These are phyloP conservation scores for Galerina sulciceps DNA, from an alignment of 768 basidiomycete genomes.

Conservation along the genomic window DNA sequence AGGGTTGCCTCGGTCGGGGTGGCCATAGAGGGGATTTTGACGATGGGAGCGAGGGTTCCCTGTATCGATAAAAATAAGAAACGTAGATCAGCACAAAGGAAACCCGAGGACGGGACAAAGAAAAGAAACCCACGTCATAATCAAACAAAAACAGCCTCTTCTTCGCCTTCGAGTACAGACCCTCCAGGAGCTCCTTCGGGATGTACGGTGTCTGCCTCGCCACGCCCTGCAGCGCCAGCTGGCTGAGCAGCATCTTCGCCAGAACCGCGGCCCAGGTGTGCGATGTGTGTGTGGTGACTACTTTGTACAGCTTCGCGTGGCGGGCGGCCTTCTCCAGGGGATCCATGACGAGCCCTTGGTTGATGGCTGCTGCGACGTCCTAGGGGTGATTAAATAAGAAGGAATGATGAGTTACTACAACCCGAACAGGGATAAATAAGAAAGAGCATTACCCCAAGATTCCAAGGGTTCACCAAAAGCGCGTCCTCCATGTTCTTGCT, in stretches of 20 bases:
- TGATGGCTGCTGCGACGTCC: conserved; percentile 90
- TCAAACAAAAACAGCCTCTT: conserved; percentile 94
- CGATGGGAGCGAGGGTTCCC: conserved; percentile 97
- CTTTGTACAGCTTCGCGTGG: conserved; percentile 78
- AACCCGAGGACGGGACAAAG: background rate
- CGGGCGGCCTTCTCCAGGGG: conserved; percentile 72
- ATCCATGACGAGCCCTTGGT: conserved; percentile 85
- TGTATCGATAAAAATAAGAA: conserved; percentile 28
- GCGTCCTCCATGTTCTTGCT: conserved; percentile 90
- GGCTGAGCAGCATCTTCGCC: conserved; percentile 84
- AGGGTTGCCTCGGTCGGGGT: conserved; percentile 78
- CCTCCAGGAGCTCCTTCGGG: conserved; percentile 60
- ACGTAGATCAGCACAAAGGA: background rate
- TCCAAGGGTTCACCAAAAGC: conserved; percentile 94
- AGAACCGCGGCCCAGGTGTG: conserved; percentile 93
- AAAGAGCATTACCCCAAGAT: conserved; percentile 71
- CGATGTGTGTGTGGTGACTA: conserved; percentile 92
- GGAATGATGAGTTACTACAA: background rate
- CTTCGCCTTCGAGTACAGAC: conserved; percentile 66
- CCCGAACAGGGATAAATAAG: background rate
- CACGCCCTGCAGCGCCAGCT: conserved; percentile 77
- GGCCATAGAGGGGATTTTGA: conserved; percentile 90
- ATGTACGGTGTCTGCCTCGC: conserved; percentile 88
- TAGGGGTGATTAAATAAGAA: conserved; percentile 33
- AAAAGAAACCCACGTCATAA: conserved; percentile 75